Base-by-base conservation (phyloP, 345 rosid genomes). In the Angophora floribunda region DNA sequence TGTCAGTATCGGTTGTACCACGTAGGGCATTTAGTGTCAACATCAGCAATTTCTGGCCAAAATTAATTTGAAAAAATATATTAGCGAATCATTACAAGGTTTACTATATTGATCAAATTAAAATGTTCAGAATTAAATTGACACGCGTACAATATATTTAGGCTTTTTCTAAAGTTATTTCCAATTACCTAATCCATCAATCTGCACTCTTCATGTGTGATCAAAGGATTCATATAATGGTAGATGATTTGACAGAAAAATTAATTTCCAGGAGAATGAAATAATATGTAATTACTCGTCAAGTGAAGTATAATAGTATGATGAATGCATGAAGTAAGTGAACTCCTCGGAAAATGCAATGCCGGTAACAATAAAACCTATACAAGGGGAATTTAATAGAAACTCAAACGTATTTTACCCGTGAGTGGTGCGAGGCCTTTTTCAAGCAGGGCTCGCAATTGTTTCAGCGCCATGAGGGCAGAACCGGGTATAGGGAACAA, bases 371-470 rank as follows among this genome's bases (percentile, higher is more conserved):
- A 55, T 55, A 55, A 55, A 19, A 21, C 61, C 61, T 55, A 52
- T 16, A 52, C 41, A 36, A 36, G 41, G 41, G 41, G 41, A 36
- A 36, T 36, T 55, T 55, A 55, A 55, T 55, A 22, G 61, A 55
- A 55, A 55, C 61, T 55, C 61, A 55, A 55, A 55, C 61, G 28
- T 9, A 11, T 55, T 55, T 79, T 82, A 87, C 92, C 92, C 59
- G 85, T 89, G 41, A 86, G 85, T 30, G 89, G 90, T 1, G 36
- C 41, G 24, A 89, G 61, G 28, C 92, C 90, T 19, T 59, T 36
- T 45, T 89, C 61, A 8, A 79, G 7, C 16, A 89, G 85, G 36
- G 26, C 52, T 21, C 55, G 87, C 41, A 26, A 52, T 2, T 89
- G 87, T 7, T 52, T 79, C 30, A 44, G 12, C 13, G 36, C 82